phyloP scores from a whole-genome alignment of 495 filamentous ascomycete species.

The Lasiosphaeriaceae sp. region DNA sequence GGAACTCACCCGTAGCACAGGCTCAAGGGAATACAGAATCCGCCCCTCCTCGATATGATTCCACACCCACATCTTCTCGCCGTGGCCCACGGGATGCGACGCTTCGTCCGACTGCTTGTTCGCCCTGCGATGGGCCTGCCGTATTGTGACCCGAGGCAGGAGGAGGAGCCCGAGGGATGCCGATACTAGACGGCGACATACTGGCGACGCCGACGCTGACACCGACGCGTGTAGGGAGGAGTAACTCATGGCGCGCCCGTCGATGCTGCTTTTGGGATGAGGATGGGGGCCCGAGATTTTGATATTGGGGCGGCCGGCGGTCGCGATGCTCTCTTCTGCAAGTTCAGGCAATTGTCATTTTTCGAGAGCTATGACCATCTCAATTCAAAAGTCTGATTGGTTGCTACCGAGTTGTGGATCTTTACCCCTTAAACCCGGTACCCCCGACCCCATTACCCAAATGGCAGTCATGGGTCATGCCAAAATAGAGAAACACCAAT shows the following conservation, averaged over 20 bases:
- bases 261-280: not conserved
- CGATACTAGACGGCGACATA: not conserved
- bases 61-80: constrained; percentile 74
- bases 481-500: too few relatives aligned
- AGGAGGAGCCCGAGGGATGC: not conserved
- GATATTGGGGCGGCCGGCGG: not conserved
- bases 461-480: too few relatives aligned
- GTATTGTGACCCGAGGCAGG: not conserved
- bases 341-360: not conserved
- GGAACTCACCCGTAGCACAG: constrained; percentile 60
- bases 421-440: not conserved
- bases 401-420: not conserved
- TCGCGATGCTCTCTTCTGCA: not conserved
- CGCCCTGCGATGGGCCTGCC: not conserved
- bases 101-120: constrained; percentile 1
- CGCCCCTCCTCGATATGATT: constrained; percentile 75
- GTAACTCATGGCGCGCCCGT: not conserved
- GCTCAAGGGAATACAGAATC: constrained; percentile 74
- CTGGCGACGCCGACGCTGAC: constrained; percentile 1
- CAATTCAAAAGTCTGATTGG: not conserved
- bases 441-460: too few relatives aligned
- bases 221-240: not conserved
- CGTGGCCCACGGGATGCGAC: constrained; percentile 45
- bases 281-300: not conserved
- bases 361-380: not conserved